phyloP scores from a whole-genome alignment of 176 grass and related monocot genomes.

The Musa itinerans region DNA sequence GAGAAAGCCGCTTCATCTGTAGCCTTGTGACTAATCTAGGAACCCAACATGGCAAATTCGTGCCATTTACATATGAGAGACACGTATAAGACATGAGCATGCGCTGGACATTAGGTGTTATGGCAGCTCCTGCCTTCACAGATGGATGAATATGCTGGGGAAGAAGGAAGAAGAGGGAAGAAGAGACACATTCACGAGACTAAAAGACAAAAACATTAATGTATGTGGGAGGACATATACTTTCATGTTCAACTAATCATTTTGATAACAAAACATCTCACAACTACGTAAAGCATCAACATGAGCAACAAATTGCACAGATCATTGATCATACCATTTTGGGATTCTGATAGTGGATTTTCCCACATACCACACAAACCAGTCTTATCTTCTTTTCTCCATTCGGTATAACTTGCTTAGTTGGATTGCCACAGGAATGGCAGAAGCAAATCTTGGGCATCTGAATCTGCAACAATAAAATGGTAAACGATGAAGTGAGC shows the following conservation, averaged over 20 bases:
- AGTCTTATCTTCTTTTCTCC: constrained; percentile 88
- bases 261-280: neutral
- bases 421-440: constrained; percentile 65
- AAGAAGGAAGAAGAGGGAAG: too few relatives aligned
- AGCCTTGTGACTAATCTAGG: too few relatives aligned
- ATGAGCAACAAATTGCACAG: neutral
- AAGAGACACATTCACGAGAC: too few relatives aligned
- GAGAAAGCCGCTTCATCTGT: too few relatives aligned
- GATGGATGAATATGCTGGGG: too few relatives aligned
- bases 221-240: too few relatives aligned
- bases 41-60: too few relatives aligned
- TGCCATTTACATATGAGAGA: too few relatives aligned
- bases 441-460: constrained; percentile 70
- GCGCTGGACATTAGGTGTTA: too few relatives aligned
- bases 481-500: neutral
- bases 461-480: constrained; percentile 30
- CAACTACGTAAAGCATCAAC: neutral
- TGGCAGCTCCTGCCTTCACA: too few relatives aligned
- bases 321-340: constrained; percentile 62
- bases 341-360: constrained; percentile 91
- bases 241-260: neutral
- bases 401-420: constrained; percentile 65
- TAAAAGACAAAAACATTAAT: too few relatives aligned
- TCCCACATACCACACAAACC: constrained; percentile 71
- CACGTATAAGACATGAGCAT: too few relatives aligned